A percentile compares a stretch with the other conserved stretches of the same genome.
Evolutionary conservation across 2,329 filamentous ascomycete species (phyloP).

Genomic region (Neofusicoccum sp.): DNA sequence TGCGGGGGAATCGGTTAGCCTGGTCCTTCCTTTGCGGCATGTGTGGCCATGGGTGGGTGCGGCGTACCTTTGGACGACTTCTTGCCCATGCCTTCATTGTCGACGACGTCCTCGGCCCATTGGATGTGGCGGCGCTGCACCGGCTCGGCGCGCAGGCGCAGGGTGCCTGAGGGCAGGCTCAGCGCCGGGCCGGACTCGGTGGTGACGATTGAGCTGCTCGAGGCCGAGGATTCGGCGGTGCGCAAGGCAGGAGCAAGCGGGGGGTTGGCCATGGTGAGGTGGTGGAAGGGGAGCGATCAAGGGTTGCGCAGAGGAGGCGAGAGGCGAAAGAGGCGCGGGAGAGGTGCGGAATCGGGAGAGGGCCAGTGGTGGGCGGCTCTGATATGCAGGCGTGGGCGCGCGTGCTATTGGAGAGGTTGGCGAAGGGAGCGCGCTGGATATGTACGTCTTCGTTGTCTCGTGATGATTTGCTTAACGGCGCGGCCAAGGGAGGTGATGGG

Average conservation of each 20-base stretch:
- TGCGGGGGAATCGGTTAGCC: slow-evolving; percentile 41
- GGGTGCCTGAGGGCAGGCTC: slow-evolving; percentile 37
- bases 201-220: slow-evolving; percentile 31
- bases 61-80: slow-evolving; percentile 87
- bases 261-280: slow-evolving; percentile 28
- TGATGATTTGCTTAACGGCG: slow-evolving; percentile 31
- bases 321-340: slow-evolving; percentile 10
- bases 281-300: slow-evolving; percentile 23
- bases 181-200: slow-evolving; percentile 37
- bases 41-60: not conserved
- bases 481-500: not conserved
- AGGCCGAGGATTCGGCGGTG: slow-evolving; percentile 15
- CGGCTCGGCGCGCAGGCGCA: slow-evolving; percentile 46
- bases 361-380: slow-evolving; percentile 26
- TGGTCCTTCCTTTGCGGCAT: not conserved
- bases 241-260: slow-evolving; percentile 28
- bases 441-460: slow-evolving; percentile 41
- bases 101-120: slow-evolving; percentile 91
- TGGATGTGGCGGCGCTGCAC: slow-evolving; percentile 66
- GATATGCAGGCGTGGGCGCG: slow-evolving; percentile 14
- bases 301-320: slow-evolving; percentile 7
- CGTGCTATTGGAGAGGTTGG: slow-evolving; percentile 20
- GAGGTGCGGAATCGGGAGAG: slow-evolving; percentile 24
- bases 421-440: slow-evolving; percentile 27
- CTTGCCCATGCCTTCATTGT: slow-evolving; percentile 92